Evolutionary conservation across 495 filamentous ascomycete species (phyloP).

Genomic region (Pseudoneurospora amorphoporcata): DNA sequence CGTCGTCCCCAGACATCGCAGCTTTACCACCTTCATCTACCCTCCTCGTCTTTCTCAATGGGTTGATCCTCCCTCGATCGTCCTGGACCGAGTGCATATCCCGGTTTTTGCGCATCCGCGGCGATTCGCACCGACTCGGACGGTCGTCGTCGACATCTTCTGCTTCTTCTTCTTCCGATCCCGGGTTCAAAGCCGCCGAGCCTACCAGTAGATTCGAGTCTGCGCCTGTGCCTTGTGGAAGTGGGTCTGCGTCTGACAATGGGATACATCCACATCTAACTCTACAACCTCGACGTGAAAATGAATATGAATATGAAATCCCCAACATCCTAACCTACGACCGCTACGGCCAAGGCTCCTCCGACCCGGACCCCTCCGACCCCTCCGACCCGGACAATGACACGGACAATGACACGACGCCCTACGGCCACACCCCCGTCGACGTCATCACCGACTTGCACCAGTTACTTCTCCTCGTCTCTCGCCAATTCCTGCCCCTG

Average conservation of each 20-base stretch:
- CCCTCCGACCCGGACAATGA: conserved; percentile 9
- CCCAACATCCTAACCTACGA: conserved; percentile 48
- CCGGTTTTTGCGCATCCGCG: conserved; percentile 25
- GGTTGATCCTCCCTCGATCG: conserved; percentile 41
- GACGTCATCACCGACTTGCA: conserved; percentile 42
- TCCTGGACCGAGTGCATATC: conserved; percentile 40
- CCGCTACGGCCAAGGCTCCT: conserved; percentile 52
- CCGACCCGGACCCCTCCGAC: conserved; percentile 46
- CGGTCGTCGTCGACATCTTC: background rate
- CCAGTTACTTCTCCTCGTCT: conserved; percentile 36
- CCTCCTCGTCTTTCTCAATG: conserved; percentile 56
- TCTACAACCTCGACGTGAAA: background rate
- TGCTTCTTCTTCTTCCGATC: background rate
- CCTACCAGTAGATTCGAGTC: too few relatives aligned
- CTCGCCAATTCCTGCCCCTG: background rate
- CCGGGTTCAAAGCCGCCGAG: too few relatives aligned
- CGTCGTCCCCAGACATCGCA: background rate
- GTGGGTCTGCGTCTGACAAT: background rate
- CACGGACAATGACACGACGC: background rate
- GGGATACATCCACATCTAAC: background rate
- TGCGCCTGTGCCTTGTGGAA: too few relatives aligned
- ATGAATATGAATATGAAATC: conserved; percentile 23
- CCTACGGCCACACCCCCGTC: conserved; percentile 43
- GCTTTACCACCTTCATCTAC: conserved; percentile 9
- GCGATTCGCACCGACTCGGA: background rate